Evolutionary conservation across 768 basidiomycete genomes (phyloP).

Genomic region (Infundibulicybe gibba): DNA sequence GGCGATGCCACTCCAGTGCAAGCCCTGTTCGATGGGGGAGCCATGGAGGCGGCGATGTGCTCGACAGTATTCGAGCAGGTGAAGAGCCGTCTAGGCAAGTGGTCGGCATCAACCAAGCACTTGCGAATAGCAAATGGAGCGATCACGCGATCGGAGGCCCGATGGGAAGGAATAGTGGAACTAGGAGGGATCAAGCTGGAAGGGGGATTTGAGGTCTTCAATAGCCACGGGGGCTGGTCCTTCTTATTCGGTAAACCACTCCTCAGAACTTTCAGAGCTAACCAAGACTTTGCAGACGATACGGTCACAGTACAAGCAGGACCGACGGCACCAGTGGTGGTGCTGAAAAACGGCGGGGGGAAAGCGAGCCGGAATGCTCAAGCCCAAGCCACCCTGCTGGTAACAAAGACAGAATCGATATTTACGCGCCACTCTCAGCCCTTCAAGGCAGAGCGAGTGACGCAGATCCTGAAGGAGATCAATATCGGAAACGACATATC

Average conservation of each 20-base stretch:
- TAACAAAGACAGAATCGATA: constrained; percentile 1
- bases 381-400: background rate
- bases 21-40: constrained; percentile 15
- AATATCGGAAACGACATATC: constrained; percentile 35
- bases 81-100: background rate
- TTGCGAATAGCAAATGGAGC: constrained; percentile 21
- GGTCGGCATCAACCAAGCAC: background rate
- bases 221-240: constrained; percentile 20
- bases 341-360: background rate
- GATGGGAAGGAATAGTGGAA: constrained; percentile 5
- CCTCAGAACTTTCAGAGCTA: constrained; percentile 15
- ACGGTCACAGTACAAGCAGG: constrained; percentile 3
- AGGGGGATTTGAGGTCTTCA: constrained; percentile 17
- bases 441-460: constrained; percentile 16
- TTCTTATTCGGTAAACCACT: constrained; percentile 26
- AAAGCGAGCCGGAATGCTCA: constrained; percentile 1
- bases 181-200: background rate
- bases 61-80: no score
- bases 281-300: constrained; percentile 19
- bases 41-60: constrained; percentile 17
- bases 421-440: constrained; percentile 19
- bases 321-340: background rate
- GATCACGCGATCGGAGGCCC: constrained; percentile 3
- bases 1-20: background rate
- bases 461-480: no score